Base-by-base conservation (phyloP, 2,329 filamentous ascomycete species). In the Fusarium succisae region DNA sequence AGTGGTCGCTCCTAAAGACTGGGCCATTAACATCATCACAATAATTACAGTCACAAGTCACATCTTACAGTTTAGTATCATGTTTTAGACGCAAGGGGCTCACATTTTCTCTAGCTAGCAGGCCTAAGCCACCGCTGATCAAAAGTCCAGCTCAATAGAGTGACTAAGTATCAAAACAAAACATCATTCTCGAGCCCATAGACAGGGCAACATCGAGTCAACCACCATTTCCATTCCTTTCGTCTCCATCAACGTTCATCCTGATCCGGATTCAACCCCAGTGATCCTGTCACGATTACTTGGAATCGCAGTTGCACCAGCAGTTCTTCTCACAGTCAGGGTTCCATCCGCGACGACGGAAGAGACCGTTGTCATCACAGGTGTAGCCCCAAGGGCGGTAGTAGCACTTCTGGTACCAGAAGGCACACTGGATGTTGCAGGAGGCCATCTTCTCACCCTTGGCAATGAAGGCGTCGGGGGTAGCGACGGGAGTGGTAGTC, bases 281-380 rank as follows among this genome's bases (percentile, higher is more conserved):
- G 5, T 30, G 22, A 41, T 45, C 22, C 3, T 35, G 17, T 22
- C 20, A 28, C 32, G 32, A 58, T 17, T 39, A 35, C 63, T 67
- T 67, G n/a, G 51, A 41, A 37, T 67, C 65, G 26, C 65, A 67
- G 30, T 53, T 51, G 53, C 65, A 67, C 51, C 51, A 67, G 44
- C 65, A 67, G 53, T 53, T 22, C 63, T 59, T 58, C 14, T 67
- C 65, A 11, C 65, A 67, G 20, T 61, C 44, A 2, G 65, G 63
- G 65, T 67, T 44, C 63, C 62, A 67, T 28, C 30, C 63, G 2
- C 51, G 64, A 8, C 51, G 63, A 18, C 22, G 12, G 5, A 67
- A 67, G 1, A 35, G 56, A 15, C 64, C 64, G 26, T 22, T 41
- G 39, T 60, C 43, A 2, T 67, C 63, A 18, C 65, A 67, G 8